Conservation (phyloP, 106 monocot genomes). For the Gastrodia elata region DNA sequence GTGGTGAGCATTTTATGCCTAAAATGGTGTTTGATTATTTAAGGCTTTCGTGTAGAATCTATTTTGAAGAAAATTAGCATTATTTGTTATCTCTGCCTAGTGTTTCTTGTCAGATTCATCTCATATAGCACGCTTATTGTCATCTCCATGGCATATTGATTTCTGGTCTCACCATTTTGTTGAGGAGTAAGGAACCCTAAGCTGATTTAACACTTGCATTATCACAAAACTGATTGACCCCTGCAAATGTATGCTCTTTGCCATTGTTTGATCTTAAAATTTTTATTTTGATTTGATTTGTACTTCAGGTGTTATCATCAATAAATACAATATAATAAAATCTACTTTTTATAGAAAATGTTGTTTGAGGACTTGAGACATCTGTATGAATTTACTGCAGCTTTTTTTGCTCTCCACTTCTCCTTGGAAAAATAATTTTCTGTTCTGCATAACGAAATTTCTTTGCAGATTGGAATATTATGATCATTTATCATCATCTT, state of each 20-base stretch:
- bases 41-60: too few relatives aligned
- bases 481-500: neutral
- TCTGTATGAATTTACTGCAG: neutral
- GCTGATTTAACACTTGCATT: too few relatives aligned
- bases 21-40: too few relatives aligned
- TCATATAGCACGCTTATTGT: conserved; percentile 5
- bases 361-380: neutral
- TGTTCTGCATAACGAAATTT: conserved; percentile 5
- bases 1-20: neutral
- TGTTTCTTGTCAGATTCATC: too few relatives aligned
- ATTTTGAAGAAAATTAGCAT: too few relatives aligned
- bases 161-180: conserved; percentile 1
- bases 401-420: neutral
- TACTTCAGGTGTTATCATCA: conserved; percentile 4
- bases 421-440: neutral
- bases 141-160: conserved; percentile 1
- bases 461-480: neutral
- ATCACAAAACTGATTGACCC: too few relatives aligned
- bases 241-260: too few relatives aligned
- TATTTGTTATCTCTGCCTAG: too few relatives aligned
- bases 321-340: conserved; percentile 1
- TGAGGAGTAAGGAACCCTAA: too few relatives aligned
- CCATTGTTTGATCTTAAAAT: too few relatives aligned
- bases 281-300: conserved; percentile 8
- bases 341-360: neutral